Evolutionary conservation across 2,329 filamentous ascomycete species (phyloP), one percentile per base, ranked within the genome.

Genomic region (Pseudophaeomoniella oleicola): DNA sequence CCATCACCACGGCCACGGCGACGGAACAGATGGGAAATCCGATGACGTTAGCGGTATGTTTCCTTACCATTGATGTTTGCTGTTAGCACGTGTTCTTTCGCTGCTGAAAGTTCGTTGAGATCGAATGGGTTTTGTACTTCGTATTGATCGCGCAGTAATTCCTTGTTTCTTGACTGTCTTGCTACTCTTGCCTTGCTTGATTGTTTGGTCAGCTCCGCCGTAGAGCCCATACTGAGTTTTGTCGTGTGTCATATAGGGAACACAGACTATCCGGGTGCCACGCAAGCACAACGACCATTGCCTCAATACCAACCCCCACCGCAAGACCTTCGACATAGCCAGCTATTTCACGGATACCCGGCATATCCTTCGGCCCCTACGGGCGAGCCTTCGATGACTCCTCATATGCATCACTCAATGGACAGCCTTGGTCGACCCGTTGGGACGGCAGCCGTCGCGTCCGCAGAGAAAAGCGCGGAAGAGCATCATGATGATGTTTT

Each of bases 21-120:
- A 82, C 56, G 78, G 75, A n/a, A 41, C 47, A 55, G 69, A 65
- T 55, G 68, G 54, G 39, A 50, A 51, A 37, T 52, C 57, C 42
- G 81, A 87, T 54, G 85, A 77, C 59, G 71, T 90, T 75, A 86
- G 86, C 78, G 86, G 86, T 93, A 94, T 92, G 86, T 94, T 87
- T 71, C 80, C 85, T 72, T 82, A 86, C 70, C 84, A 90, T 78
- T 90, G 30, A 32, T 32, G 14, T 15, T 16, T 32, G 30, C 30
- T 5, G 17, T 32, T 16, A n/a, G n/a, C n/a, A n/a, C n/a, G n/a
- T n/a, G n/a, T n/a, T n/a, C n/a, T n/a, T n/a, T n/a, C n/a, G n/a
- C n/a, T n/a, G n/a, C n/a, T n/a, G n/a, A n/a, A n/a, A n/a, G n/a
- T n/a, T n/a, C n/a, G n/a, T n/a, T n/a, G n/a, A n/a, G n/a, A n/a